These are phyloP conservation scores for Leishmania major DNA, from an alignment of 208 protist species.

Conservation along the genomic window DNA sequence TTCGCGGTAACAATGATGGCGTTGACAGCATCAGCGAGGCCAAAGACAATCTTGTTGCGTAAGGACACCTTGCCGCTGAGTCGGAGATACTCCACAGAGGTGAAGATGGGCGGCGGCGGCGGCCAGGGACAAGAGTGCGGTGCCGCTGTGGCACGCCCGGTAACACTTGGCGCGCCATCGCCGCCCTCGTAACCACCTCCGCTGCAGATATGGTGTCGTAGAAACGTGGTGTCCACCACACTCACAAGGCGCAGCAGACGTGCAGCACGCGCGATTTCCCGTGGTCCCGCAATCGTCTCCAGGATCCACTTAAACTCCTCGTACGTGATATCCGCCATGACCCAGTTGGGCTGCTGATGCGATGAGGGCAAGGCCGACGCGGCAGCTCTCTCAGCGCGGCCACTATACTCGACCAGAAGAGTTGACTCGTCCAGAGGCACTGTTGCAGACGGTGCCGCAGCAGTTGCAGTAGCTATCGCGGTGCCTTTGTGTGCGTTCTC, in stretches of 20 bases:
- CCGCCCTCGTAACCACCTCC: neutral
- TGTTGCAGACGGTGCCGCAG: neutral
- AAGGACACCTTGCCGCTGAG: slow-evolving; percentile 38
- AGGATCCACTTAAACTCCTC: slow-evolving; percentile 81
- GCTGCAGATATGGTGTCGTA: slow-evolving; percentile 19
- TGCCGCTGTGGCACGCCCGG: neutral
- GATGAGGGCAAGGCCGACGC: neutral
- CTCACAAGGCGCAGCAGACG: slow-evolving; percentile 46
- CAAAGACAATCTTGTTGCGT: slow-evolving; percentile 73
- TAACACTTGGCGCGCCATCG: neutral
- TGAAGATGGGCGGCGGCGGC: slow-evolving; percentile 5
- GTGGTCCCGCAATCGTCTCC: slow-evolving; percentile 69
- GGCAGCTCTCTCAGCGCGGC: neutral
- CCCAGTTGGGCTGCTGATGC: slow-evolving; percentile 53
- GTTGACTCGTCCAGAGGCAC: slow-evolving; percentile 12
- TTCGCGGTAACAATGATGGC: slow-evolving; percentile 64
- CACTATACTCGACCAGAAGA: slow-evolving; percentile 6
- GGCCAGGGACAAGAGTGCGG: neutral
- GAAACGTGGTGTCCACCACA: slow-evolving; percentile 43
- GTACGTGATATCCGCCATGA: slow-evolving; percentile 66
- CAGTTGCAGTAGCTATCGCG: neutral
- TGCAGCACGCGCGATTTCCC: slow-evolving; percentile 56
- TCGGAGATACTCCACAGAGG: slow-evolving; percentile 27
- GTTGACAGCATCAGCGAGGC: slow-evolving; percentile 49
- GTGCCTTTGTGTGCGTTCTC: neutral